Base-by-base conservation (phyloP, 2,329 filamentous ascomycete genomes). In the Chaetomium sp. region DNA sequence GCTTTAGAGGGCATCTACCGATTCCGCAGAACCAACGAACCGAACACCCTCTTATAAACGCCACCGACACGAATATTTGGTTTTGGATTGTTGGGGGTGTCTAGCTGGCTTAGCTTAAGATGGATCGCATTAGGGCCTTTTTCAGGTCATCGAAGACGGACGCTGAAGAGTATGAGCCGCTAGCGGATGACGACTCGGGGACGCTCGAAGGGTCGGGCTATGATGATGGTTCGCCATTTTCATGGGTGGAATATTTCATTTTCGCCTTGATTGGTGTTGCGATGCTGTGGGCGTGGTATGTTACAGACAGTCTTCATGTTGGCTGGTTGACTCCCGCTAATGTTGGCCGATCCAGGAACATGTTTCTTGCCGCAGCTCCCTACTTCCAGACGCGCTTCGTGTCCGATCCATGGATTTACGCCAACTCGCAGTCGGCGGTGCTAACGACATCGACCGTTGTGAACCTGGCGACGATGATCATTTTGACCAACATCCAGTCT, bases 281-380 rank as follows among this genome's bases (percentile, higher is more conserved):
- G 52, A 97, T 97, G 94, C 79, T 97, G 45, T 97, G 92, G 92
- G 91, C 92, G 54, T 97, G 92, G 92, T 95, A 81, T 64, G 81
- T 65, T 19, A 4, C 11, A 27, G 49, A 4, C 11, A 27, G 49
- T 56, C 32, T 10, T 42, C 40, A 12, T 42, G 11, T 6, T 42
- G 7, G n/a, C 42, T 50, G 8, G 27, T 12, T 9, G n/a, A 27
- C 34, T 27, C 19, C 32, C 12, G 51, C 38, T 46, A 53, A 50
- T 52, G 19, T 37, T 27, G 42, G 43, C 32, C 5, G 37, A 7
- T 12, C 34, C 62, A 92, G 90, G 90, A 97, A 97, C 76, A 96
- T 96, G 92, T 96, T 97, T 71, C 82, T 97, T 64, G 92, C 94
- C 46, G 91, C 92, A 7, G 89, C 90, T 1, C 90, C 92, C 4